Evolutionary conservation across 805 yeast species (phyloP), one percentile per base, ranked within the genome.

Genomic region (Pichia membranifaciens): DNA sequence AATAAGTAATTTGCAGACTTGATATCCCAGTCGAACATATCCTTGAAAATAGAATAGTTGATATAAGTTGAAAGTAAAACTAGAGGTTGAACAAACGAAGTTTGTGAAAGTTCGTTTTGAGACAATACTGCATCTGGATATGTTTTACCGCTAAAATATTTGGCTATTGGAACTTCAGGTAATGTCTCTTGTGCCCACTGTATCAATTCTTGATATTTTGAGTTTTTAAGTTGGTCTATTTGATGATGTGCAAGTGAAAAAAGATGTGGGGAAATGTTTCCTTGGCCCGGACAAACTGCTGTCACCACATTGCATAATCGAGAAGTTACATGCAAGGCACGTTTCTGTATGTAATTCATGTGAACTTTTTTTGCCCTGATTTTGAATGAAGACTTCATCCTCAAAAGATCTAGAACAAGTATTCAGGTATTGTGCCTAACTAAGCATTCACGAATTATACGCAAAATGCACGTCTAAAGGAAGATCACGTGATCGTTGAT

Each of bases 251-350:
- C 38, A 6, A 50, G 33, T 29, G 35, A 38, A 20, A 52, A 52
- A 12, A 52, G 18, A 34, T 48, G 39, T 2, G 48, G 49, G 10
- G 50, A 40, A 38, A 52, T 54, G 23, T 55, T 53, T 0, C 69
- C 69, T 36, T 65, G 69, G 0, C 69, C 69, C 0, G 69, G 67
- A 46, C 57, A 59, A 2, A 64, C 58, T 1, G 48, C 45, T n/a
- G 52, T 44, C 1, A 41, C 37, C 4, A 38, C 25, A 20, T 43
- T 7, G 53, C 28, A 3, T 50, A 45, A 34, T 52, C 47, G 16
- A 31, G 12, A 5, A 4, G 41, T 32, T 20, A 21, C 16, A 21
- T 45, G 45, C 5, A 45, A 36, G 3, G 36, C 28, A 12, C 48
- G 23, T 16, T 8, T 44, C 2, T 18, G 21, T 13, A 23, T 5